These are phyloP conservation scores for Mycena haematopus DNA, from an alignment of 768 basidiomycete genomes.

Conservation along the genomic window DNA sequence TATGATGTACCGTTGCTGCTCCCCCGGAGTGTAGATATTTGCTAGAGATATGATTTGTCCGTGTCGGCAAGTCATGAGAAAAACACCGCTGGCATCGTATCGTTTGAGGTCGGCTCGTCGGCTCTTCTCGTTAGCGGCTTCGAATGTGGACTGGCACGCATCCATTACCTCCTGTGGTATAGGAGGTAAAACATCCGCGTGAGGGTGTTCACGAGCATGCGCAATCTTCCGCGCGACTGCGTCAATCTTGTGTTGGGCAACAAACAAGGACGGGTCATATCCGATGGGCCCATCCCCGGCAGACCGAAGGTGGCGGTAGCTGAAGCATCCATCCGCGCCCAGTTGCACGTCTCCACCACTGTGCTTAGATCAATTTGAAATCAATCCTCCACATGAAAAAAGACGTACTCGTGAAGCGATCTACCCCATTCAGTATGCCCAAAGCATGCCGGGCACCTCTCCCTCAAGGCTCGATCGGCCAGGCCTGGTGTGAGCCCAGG, in stretches of 20 bases:
- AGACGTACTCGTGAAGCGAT: not conserved
- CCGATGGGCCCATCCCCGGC: not conserved
- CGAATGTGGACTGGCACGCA: constrained; percentile 22
- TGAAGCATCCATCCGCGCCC: not conserved
- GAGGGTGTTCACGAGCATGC: constrained; percentile 31
- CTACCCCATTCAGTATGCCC: constrained; percentile 34
- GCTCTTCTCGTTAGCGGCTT: constrained; percentile 40
- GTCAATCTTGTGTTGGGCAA: constrained; percentile 34
- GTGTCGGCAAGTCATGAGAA: constrained; percentile 46
- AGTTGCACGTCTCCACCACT: constrained; percentile 35
- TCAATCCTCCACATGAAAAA: constrained; percentile 11
- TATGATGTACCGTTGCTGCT: constrained; percentile 46
- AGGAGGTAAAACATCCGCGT: constrained; percentile 34
- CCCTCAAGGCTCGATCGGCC: constrained; percentile 33
- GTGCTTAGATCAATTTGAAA: too few relatives aligned
- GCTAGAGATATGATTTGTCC: constrained; percentile 38
- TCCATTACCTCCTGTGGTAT: constrained; percentile 8
- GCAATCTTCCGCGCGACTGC: constrained; percentile 38
- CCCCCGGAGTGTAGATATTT: constrained; percentile 48
- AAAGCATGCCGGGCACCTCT: constrained; percentile 44
- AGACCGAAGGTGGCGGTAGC: not conserved
- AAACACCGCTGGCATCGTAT: constrained; percentile 44
- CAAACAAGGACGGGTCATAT: not conserved
- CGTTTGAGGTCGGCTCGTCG: constrained; percentile 32
- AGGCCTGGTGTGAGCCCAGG: not conserved